phyloP scores from a whole-genome alignment of 2,329 filamentous ascomycete species.

The Fusarium continuum region DNA sequence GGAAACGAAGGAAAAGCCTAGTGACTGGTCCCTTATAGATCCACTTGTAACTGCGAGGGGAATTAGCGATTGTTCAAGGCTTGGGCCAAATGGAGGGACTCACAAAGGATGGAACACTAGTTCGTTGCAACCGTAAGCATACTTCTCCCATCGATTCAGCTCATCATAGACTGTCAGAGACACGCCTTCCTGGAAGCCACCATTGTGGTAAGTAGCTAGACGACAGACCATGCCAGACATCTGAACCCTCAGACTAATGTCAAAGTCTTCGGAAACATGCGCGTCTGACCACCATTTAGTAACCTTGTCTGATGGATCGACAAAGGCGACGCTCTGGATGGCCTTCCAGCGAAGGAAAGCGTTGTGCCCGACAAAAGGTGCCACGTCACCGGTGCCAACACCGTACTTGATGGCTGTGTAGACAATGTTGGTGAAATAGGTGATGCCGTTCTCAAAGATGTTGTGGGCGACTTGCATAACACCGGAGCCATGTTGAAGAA shows the following conservation, averaged over 20 bases:
- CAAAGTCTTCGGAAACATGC: conserved; percentile 81
- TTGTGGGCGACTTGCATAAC: conserved; percentile 80
- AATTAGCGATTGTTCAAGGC: not conserved
- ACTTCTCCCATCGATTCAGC: conserved; percentile 77
- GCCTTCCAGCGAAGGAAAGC: conserved; percentile 74
- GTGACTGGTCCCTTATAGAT: conserved; percentile 70
- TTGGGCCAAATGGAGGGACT: not conserved
- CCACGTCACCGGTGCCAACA: conserved; percentile 75
- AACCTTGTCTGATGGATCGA: conserved; percentile 55
- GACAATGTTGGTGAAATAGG: conserved; percentile 81
- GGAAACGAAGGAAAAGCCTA: conserved; percentile 53
- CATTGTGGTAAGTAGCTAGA: conserved; percentile 72
- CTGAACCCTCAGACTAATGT: conserved; percentile 77
- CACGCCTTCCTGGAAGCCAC: conserved; percentile 78
- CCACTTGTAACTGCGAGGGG: conserved; percentile 58
- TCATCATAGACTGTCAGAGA: conserved; percentile 79
- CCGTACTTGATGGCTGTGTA: conserved; percentile 78
- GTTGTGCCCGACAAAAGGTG: conserved; percentile 82
- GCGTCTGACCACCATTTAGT: conserved; percentile 79
- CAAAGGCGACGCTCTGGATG: conserved; percentile 39
- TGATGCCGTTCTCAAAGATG: conserved; percentile 78
- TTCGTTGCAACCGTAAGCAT: conserved; percentile 76
- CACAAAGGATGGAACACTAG: conserved; percentile 74
- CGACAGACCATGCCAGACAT: conserved; percentile 73
- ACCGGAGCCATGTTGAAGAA: conserved; percentile 76